phyloP scores from a whole-genome alignment of 2,329 filamentous ascomycete species.

The Pseudogymnoascus sp. region DNA sequence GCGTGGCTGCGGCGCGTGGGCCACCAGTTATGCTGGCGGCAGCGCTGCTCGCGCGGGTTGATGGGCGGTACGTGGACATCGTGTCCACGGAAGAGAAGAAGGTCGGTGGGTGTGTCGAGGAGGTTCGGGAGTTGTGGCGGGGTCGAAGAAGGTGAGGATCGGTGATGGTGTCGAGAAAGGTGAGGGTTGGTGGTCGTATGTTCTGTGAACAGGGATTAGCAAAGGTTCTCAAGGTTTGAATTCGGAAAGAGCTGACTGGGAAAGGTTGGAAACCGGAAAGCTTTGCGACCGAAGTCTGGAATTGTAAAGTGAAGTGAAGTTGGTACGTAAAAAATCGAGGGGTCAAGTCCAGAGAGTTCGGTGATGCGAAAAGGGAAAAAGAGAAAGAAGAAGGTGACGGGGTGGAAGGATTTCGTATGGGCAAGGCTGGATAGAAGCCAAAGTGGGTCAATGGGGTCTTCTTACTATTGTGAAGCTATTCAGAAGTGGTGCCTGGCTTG shows the following conservation, averaged over 20 bases:
- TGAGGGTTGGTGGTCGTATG: background rate
- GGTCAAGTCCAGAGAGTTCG: background rate
- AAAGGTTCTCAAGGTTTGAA: background rate
- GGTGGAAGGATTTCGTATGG: background rate
- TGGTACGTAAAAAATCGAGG: conserved; percentile 1
- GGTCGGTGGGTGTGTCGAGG: background rate
- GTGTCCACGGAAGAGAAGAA: background rate
- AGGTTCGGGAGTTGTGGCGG: background rate
- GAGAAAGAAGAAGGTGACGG: background rate
- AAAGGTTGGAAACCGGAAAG: background rate
- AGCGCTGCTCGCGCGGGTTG: background rate
- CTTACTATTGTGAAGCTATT: conserved; percentile 15
- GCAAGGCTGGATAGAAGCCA: background rate
- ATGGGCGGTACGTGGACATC: conserved; percentile 2
- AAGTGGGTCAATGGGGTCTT: background rate
- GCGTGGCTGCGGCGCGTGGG: background rate
- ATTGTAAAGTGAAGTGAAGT: background rate
- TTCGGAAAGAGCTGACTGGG: background rate
- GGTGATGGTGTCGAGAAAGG: background rate
- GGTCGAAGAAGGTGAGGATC: background rate
- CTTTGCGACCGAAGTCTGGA: conserved; percentile 4
- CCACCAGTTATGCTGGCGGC: conserved; percentile 4
- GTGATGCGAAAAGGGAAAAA: background rate
- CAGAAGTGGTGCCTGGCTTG: conserved; percentile 1
- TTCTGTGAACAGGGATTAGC: background rate